Percentiles rank a stretch among this genome's conserved stretches.
Evolutionary conservation across 2,329 filamentous ascomycete species (phyloP).

Genomic region (Arthrobotrys sinensis): DNA sequence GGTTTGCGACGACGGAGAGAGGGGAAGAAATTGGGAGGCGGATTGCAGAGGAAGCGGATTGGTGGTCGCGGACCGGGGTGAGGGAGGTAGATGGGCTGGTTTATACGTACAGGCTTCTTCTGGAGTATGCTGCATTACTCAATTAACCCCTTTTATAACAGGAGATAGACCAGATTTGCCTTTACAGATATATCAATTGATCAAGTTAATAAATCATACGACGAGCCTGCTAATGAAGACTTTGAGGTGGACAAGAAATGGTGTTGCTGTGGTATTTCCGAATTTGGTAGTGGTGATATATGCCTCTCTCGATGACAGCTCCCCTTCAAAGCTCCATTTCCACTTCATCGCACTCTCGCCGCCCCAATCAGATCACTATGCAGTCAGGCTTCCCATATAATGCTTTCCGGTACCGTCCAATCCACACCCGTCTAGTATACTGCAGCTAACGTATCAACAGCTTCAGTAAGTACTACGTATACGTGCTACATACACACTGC

Average conservation of each 20-base stretch:
- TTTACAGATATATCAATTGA: too few species aligned
- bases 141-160: not conserved
- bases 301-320: not conserved
- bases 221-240: too few species aligned
- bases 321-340: not conserved
- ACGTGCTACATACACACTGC: not conserved
- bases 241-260: not conserved
- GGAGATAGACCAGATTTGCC: not conserved
- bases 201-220: too few species aligned
- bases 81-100: conserved; percentile 74
- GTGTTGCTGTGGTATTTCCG: conserved; percentile 27
- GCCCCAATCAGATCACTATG: not conserved
- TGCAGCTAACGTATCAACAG: not conserved
- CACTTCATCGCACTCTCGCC: not conserved
- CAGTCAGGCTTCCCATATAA: not conserved
- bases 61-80: conserved; percentile 73
- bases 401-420: conserved; percentile 6
- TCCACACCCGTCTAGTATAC: not conserved
- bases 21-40: conserved; percentile 71
- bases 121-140: conserved; percentile 70
- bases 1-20: conserved; percentile 68
- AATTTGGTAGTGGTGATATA: conserved; percentile 11
- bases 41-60: conserved; percentile 73
- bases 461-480: conserved; percentile 5
- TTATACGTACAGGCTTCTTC: conserved; percentile 75